phyloP scores from a whole-genome alignment of 2,329 filamentous ascomycete species.

The Colletotrichum sp. region DNA sequence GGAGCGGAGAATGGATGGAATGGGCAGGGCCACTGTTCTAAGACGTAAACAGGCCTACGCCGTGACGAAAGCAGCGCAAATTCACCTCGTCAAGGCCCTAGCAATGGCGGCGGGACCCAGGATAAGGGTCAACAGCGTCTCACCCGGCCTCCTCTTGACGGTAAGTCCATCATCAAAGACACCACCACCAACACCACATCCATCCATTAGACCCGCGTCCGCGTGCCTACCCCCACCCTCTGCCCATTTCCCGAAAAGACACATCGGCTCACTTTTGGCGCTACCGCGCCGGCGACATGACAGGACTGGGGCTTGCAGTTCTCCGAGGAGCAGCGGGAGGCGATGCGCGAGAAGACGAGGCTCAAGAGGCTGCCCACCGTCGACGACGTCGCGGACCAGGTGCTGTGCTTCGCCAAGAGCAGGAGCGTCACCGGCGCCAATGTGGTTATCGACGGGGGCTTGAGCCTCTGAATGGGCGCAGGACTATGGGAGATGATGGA shows the following conservation, averaged over 20 bases:
- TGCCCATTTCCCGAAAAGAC: neutral
- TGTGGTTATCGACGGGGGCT: constrained; percentile 48
- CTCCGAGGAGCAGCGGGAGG: constrained; percentile 59
- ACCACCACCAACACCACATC: neutral
- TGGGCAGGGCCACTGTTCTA: neutral
- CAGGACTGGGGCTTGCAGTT: constrained; percentile 42
- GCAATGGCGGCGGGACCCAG: constrained; percentile 57
- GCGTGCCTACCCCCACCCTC: neutral
- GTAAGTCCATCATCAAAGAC: constrained; percentile 31
- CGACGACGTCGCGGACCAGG: constrained; percentile 59
- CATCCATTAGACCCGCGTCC: neutral
- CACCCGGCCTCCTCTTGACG: constrained; percentile 57
- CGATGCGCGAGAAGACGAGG: constrained; percentile 57
- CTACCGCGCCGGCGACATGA: neutral
- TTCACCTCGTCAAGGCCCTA: constrained; percentile 61
- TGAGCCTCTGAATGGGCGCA: constrained; percentile 5
- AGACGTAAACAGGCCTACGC: constrained; percentile 63
- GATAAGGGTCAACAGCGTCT: constrained; percentile 65
- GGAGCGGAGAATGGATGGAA: neutral
- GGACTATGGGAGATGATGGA: neutral
- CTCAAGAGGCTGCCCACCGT: constrained; percentile 64
- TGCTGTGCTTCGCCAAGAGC: constrained; percentile 52
- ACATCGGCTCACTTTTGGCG: constrained; percentile 9
- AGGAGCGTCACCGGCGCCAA: constrained; percentile 58
- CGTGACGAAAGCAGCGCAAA: constrained; percentile 77